These are phyloP conservation scores for Termitomyces sp. DNA, from an alignment of 768 basidiomycete species.

Conservation along the genomic window DNA sequence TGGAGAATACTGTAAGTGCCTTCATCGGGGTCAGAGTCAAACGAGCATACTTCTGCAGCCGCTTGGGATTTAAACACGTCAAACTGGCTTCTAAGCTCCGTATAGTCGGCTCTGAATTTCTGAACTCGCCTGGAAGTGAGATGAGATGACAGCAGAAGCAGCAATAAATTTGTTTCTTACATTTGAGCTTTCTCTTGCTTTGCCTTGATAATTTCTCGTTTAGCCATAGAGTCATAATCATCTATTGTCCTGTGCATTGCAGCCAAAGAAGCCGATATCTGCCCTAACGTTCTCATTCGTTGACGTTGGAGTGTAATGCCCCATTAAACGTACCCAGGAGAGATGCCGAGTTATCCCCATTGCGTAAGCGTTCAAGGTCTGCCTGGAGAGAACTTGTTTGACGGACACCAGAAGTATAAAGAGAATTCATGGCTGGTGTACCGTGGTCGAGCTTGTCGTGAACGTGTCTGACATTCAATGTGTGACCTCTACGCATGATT, in stretches of 20 bases:
- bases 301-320: slow-evolving; percentile 3
- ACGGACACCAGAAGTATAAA: slow-evolving; percentile 89
- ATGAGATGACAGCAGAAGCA: neutral
- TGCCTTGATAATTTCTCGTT: slow-evolving; percentile 91
- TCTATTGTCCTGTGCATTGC: slow-evolving; percentile 93
- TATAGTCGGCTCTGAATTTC: slow-evolving; percentile 85
- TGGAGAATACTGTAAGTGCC: neutral
- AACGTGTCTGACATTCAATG: neutral
- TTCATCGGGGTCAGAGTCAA: neutral
- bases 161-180: slow-evolving; percentile 35
- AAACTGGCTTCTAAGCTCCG: slow-evolving; percentile 77
- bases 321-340: slow-evolving; percentile 62
- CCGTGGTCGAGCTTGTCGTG: slow-evolving; percentile 7
- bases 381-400: slow-evolving; percentile 86
- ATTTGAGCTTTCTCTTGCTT: slow-evolving; percentile 96
- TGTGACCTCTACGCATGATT: neutral
- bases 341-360: slow-evolving; percentile 76
- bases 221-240: slow-evolving; percentile 96
- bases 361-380: slow-evolving; percentile 78
- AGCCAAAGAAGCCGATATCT: slow-evolving; percentile 96
- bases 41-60: slow-evolving; percentile 34
- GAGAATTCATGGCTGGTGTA: slow-evolving; percentile 70
- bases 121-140: slow-evolving; percentile 68
- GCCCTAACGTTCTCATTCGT: slow-evolving; percentile 53
- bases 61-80: slow-evolving; percentile 69